Conservation (phyloP, 176 grass and related monocot species). For the Cenchrus purpureus region DNA sequence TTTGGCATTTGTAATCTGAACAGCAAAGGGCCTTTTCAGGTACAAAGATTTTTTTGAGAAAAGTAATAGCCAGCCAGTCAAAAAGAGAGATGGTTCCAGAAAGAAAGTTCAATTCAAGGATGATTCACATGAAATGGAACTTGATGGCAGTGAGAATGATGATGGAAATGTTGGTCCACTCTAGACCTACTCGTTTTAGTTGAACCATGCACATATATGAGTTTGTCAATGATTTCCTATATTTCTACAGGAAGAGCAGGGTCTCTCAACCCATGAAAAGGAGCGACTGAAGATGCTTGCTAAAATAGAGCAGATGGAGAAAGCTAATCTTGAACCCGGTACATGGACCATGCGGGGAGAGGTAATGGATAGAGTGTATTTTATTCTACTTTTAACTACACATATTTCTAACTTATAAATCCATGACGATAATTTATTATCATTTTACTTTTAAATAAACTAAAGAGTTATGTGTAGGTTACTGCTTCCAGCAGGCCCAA, state of each 20-base stretch:
- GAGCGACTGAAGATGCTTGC: slow-evolving; percentile 59
- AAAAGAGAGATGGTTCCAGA: slow-evolving; percentile 57
- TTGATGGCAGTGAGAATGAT: slow-evolving; percentile 53
- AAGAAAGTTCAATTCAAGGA: slow-evolving; percentile 68
- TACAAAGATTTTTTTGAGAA: slow-evolving; percentile 85
- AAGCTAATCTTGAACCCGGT: slow-evolving; percentile 80
- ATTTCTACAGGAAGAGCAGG: slow-evolving; percentile 55
- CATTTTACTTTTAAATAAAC: slow-evolving; percentile 13
- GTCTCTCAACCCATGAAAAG: slow-evolving; percentile 88
- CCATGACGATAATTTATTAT: neutral
- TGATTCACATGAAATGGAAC: slow-evolving; percentile 48
- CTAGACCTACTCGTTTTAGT: slow-evolving; percentile 24
- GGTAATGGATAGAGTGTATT: too few species aligned
- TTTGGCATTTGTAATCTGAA: slow-evolving; percentile 28
- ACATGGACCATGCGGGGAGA: slow-evolving; percentile 91
- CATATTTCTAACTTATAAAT: neutral
- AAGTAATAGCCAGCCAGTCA: slow-evolving; percentile 36
- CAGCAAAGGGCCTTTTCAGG: slow-evolving; percentile 49
- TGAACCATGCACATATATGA: slow-evolving; percentile 23
- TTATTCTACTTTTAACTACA: slow-evolving; percentile 3
- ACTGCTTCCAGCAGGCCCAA: slow-evolving; percentile 78
- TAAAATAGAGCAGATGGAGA: slow-evolving; percentile 96
- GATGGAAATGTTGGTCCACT: slow-evolving; percentile 40
- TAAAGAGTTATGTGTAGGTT: slow-evolving; percentile 55
- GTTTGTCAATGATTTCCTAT: slow-evolving; percentile 24